Conservation (phyloP, 352 stramenopile species). For the Pythium pyrilobum region DNA sequence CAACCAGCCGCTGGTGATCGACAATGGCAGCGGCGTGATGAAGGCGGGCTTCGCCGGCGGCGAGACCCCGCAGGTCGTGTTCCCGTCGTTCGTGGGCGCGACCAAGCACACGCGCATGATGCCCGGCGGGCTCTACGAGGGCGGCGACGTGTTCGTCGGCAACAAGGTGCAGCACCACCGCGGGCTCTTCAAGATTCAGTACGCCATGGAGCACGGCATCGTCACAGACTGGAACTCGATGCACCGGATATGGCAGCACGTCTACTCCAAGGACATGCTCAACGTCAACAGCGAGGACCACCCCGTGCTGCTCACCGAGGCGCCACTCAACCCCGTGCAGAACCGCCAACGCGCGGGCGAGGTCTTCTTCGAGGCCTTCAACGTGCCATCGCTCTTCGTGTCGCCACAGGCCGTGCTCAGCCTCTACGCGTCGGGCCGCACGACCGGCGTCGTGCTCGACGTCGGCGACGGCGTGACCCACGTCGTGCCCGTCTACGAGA, state of each 20-base stretch:
- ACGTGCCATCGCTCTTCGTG: slow-evolving; percentile 83
- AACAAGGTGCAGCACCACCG: slow-evolving; percentile 77
- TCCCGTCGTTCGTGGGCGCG: slow-evolving; percentile 64
- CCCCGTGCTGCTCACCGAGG: slow-evolving; percentile 80
- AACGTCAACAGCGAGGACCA: slow-evolving; percentile 84
- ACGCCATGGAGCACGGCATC: slow-evolving; percentile 85
- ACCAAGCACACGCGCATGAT: slow-evolving; percentile 84
- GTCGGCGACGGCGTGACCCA: slow-evolving; percentile 85
- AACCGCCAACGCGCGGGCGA: slow-evolving; percentile 77
- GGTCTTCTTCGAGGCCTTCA: slow-evolving; percentile 87
- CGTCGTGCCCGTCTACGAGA: slow-evolving; percentile 84
- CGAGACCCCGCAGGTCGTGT: slow-evolving; percentile 72
- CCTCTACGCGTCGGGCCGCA: slow-evolving; percentile 86
- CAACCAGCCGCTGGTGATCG: slow-evolving; percentile 85
- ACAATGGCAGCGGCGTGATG: slow-evolving; percentile 81
- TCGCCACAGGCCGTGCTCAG: slow-evolving; percentile 82
- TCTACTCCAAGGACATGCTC: slow-evolving; percentile 87
- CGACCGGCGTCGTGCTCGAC: slow-evolving; percentile 84
- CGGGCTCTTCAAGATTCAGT: slow-evolving; percentile 76
- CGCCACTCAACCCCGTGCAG: slow-evolving; percentile 64
- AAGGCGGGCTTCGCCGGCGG: slow-evolving; percentile 80
- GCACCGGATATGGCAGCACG: slow-evolving; percentile 87
- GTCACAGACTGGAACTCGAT: slow-evolving; percentile 84
- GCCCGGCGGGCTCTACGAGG: slow-evolving; percentile 75
- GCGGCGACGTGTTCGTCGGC: slow-evolving; percentile 68